Evolutionary conservation across 164 flowering plant genomes (phyloP).

Genomic region (Vitis amurensis): DNA sequence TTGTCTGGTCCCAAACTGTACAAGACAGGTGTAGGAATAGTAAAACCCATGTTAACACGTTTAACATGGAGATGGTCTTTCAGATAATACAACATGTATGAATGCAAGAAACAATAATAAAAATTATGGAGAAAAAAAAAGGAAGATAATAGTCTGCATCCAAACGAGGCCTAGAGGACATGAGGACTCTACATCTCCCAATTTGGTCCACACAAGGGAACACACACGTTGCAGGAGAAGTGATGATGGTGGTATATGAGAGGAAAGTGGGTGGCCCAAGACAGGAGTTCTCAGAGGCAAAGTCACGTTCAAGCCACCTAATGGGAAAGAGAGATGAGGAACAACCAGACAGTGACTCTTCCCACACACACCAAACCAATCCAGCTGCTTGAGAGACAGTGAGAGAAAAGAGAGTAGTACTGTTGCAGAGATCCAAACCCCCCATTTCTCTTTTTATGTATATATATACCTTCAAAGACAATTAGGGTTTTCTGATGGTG

Average conservation of each 20-base stretch:
- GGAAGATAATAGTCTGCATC: not conserved
- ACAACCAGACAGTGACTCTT: constrained; percentile 44
- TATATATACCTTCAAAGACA: too few species aligned
- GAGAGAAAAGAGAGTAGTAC: not conserved
- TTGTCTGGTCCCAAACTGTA: too few species aligned
- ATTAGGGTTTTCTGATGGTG: too few species aligned
- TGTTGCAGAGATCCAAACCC: not conserved
- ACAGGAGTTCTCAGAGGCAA: constrained; percentile 26
- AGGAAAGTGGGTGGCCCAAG: constrained; percentile 16
- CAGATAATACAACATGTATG: too few species aligned
- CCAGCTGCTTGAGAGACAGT: constrained; percentile 13
- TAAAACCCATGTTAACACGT: too few species aligned
- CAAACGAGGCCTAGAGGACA: constrained; percentile 1
- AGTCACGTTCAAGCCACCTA: constrained; percentile 49
- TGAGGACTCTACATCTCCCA: constrained; percentile 15
- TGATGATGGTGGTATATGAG: not conserved
- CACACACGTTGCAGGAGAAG: constrained; percentile 14
- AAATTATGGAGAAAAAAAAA: too few species aligned
- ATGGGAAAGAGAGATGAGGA: constrained; percentile 35
- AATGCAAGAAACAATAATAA: too few species aligned
- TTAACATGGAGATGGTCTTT: too few species aligned
- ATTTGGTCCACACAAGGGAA: constrained; percentile 26
- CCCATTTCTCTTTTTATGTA: too few species aligned
- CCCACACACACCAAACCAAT: constrained; percentile 15
- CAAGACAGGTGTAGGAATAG: too few species aligned